A percentile compares a stretch with the other conserved stretches of the same genome.
Conservation (phyloP, 31 red algal genomes). For the Asparagopsis taxiformis region DNA sequence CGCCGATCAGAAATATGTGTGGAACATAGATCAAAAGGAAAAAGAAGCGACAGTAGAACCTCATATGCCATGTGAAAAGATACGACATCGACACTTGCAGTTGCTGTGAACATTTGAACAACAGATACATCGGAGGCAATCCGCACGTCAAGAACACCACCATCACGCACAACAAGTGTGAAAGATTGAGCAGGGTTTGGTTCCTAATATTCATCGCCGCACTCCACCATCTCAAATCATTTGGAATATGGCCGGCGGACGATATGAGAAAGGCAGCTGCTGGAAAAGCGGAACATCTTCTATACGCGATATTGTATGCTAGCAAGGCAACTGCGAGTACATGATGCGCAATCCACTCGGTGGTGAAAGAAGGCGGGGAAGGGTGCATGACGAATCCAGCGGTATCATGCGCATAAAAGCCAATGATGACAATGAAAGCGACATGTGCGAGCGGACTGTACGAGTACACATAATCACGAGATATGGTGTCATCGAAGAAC, state of each 20-base stretch:
- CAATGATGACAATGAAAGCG: constrained; percentile 41
- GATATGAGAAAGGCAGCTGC: constrained; percentile 59
- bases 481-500: constrained; percentile 1
- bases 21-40: constrained; percentile 28
- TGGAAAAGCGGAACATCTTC: constrained; percentile 32
- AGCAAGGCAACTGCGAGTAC: constrained; percentile 16
- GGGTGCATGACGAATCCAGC: constrained; percentile 32
- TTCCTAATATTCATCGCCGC: background rate
- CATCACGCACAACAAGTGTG: constrained; percentile 8
- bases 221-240: constrained; percentile 43
- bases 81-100: constrained; percentile 15
- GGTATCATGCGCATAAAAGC: constrained; percentile 49
- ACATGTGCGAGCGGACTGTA: constrained; percentile 21
- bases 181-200: background rate
- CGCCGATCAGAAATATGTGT: constrained; percentile 5
- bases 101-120: constrained; percentile 5
- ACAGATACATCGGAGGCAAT: constrained; percentile 12
- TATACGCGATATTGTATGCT: constrained; percentile 22
- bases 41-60: constrained; percentile 28
- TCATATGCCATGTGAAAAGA: constrained; percentile 22
- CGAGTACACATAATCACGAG: constrained; percentile 18
- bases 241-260: constrained; percentile 37
- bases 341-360: constrained; percentile 39
- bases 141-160: constrained; percentile 12
- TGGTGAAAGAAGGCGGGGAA: background rate